Conservation (phyloP, 31 red algal species). For the Bonnemaisonia californica region DNA sequence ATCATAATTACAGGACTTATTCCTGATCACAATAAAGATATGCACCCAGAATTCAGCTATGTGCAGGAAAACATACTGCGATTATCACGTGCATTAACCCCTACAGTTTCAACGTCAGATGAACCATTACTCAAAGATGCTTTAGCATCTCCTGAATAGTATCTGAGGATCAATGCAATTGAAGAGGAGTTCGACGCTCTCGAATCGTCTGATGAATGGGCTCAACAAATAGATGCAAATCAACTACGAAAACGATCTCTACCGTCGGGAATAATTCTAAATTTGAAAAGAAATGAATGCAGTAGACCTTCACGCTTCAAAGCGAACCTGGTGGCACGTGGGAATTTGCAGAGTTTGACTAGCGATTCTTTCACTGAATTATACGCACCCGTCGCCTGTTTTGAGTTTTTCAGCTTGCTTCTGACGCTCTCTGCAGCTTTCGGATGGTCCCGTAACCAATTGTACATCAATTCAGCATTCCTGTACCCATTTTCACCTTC, state of each 20-base stretch:
- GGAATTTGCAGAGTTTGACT: neutral
- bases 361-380: neutral
- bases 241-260: neutral
- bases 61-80: no score
- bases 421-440: neutral
- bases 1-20: no score
- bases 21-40: no score
- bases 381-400: neutral
- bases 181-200: constrained; percentile 18
- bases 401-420: constrained; percentile 13
- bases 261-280: constrained; percentile 4
- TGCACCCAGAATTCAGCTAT: no score
- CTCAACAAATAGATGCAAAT: neutral
- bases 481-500: neutral
- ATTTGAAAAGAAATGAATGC: constrained; percentile 8
- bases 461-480: neutral
- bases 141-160: neutral
- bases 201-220: neutral
- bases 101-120: constrained; percentile 9
- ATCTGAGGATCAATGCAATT: constrained; percentile 29
- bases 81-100: no score
- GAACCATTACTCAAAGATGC: constrained; percentile 15
- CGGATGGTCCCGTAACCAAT: neutral
- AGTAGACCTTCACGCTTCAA: neutral
- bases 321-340: constrained; percentile 1